A percentile compares a stretch with the other conserved stretches of the same genome.
phyloP scores from a whole-genome alignment of 306 rosid species.

The Neltuma alba region DNA sequence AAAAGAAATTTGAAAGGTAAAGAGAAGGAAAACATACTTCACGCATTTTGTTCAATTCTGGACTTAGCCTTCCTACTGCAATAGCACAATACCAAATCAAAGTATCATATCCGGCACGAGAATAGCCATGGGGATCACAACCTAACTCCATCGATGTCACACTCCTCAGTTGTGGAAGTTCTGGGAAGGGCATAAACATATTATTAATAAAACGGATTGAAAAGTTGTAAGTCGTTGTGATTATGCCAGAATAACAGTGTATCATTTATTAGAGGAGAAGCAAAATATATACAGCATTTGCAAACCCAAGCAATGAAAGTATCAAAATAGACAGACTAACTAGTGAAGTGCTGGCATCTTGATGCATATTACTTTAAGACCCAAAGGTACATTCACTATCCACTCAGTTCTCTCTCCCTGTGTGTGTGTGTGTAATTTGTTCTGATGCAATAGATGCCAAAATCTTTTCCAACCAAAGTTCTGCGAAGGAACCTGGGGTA shows the following conservation, averaged over 20 bases:
- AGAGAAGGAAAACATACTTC: conserved; percentile 62
- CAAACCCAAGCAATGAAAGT: conserved; percentile 13
- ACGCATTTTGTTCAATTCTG: conserved; percentile 80
- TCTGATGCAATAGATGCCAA: conserved; percentile 16
- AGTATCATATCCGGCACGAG: conserved; percentile 85
- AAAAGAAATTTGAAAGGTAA: conserved; percentile 27
- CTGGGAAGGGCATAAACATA: conserved; percentile 38
- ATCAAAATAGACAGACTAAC: neutral
- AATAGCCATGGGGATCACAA: conserved; percentile 87
- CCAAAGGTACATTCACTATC: neutral
- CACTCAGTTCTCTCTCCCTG: neutral
- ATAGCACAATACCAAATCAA: conserved; percentile 89
- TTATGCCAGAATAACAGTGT: neutral
- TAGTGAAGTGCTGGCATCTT: conserved; percentile 4
- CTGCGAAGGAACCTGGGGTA: neutral
- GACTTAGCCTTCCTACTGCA: conserved; percentile 77
- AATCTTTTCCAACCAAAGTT: conserved; percentile 9
- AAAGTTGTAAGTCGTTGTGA: neutral
- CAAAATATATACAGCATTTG: conserved; percentile 3
- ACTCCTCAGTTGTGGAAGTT: conserved; percentile 80
- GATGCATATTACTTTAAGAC: neutral
- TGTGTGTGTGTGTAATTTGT: too few species aligned
- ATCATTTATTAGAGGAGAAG: neutral
- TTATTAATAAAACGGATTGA: conserved; percentile 15
- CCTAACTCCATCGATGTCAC: conserved; percentile 85